These are phyloP conservation scores for Lepiota venenata DNA, from an alignment of 768 basidiomycete species.

Conservation along the genomic window DNA sequence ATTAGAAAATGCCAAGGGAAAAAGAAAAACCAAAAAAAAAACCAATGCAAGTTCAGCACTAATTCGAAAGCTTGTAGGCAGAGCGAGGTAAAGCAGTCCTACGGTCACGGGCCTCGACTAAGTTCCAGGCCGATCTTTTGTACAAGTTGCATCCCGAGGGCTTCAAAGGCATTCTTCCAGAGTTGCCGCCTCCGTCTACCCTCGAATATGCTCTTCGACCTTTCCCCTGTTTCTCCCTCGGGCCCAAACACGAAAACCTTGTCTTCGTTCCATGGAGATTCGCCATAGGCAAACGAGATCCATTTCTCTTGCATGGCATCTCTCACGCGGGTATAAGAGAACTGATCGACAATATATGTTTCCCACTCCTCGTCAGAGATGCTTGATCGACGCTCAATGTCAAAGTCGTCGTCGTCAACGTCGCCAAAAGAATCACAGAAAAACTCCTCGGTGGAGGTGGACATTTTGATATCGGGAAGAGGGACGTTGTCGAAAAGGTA, in stretches of 20 bases:
- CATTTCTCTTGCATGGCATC: constrained; percentile 72
- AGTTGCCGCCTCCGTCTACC: constrained; percentile 53
- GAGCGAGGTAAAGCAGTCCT: not conserved
- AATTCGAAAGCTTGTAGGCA: not conserved
- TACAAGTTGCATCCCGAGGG: constrained; percentile 61
- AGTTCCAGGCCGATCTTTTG: constrained; percentile 76
- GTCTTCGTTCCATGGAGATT: constrained; percentile 66
- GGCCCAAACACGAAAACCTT: constrained; percentile 80
- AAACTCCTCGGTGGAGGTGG: constrained; percentile 14
- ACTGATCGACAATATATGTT: constrained; percentile 58
- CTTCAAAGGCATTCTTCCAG: constrained; percentile 68
- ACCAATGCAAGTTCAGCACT: too few relatives aligned
- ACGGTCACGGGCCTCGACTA: constrained; percentile 54
- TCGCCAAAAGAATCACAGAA: constrained; percentile 30
- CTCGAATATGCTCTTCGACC: constrained; percentile 60
- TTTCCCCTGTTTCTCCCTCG: constrained; percentile 77
- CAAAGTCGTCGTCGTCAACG: constrained; percentile 18
- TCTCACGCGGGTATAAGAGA: constrained; percentile 62
- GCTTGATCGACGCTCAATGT: constrained; percentile 3
- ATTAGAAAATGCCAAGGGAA: too few relatives aligned
- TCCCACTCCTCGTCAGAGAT: constrained; percentile 41
- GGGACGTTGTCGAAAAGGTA: constrained; percentile 80
- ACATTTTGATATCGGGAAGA: constrained; percentile 35
- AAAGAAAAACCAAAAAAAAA: too few relatives aligned
- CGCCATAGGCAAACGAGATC: constrained; percentile 73